Conservation (phyloP, 2,329 filamentous ascomycete genomes). For the Volutella citrinella region DNA sequence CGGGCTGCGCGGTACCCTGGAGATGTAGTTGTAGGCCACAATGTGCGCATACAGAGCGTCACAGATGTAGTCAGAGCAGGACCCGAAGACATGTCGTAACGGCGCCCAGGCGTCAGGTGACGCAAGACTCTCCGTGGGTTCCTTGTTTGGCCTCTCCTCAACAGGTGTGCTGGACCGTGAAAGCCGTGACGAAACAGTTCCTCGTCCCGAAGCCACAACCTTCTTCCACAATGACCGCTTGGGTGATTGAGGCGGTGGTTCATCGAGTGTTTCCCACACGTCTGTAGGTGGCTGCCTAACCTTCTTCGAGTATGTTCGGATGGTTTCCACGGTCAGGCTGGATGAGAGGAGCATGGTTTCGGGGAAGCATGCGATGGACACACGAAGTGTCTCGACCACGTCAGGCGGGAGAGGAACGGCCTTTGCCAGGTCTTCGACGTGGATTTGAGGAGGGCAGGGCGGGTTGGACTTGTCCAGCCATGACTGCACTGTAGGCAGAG, state of each 20-base stretch:
- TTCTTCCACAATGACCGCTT: slow-evolving; percentile 36
- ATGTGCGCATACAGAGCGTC: slow-evolving; percentile 59
- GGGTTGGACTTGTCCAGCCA: slow-evolving; percentile 33
- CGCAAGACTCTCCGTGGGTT: slow-evolving; percentile 13
- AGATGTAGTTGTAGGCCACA: slow-evolving; percentile 57
- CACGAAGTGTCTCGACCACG: slow-evolving; percentile 51
- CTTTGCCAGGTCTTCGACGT: slow-evolving; percentile 34
- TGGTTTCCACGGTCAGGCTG: slow-evolving; percentile 55
- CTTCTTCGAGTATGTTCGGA: slow-evolving; percentile 54
- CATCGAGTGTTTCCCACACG: slow-evolving; percentile 15
- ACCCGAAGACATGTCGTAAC: slow-evolving; percentile 51
- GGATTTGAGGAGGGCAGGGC: slow-evolving; percentile 26
- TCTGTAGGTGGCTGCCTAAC: slow-evolving; percentile 39
- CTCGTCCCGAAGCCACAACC: slow-evolving; percentile 29
- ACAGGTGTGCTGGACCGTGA: slow-evolving; percentile 14
- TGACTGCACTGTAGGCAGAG: slow-evolving; percentile 33
- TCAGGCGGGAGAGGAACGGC: slow-evolving; percentile 50
- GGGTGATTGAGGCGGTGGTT: slow-evolving; percentile 11
- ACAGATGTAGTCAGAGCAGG: slow-evolving; percentile 52
- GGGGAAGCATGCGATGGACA: slow-evolving; percentile 55
- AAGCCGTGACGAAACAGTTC: slow-evolving; percentile 13
- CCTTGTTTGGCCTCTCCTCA: slow-evolving; percentile 8
- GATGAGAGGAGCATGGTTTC: slow-evolving; percentile 57
- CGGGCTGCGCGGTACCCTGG: slow-evolving; percentile 26
- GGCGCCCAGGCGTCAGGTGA: slow-evolving; percentile 38